Base-by-base conservation (phyloP, 208 protist genomes). In the Acanthamoeba triangularis region DNA sequence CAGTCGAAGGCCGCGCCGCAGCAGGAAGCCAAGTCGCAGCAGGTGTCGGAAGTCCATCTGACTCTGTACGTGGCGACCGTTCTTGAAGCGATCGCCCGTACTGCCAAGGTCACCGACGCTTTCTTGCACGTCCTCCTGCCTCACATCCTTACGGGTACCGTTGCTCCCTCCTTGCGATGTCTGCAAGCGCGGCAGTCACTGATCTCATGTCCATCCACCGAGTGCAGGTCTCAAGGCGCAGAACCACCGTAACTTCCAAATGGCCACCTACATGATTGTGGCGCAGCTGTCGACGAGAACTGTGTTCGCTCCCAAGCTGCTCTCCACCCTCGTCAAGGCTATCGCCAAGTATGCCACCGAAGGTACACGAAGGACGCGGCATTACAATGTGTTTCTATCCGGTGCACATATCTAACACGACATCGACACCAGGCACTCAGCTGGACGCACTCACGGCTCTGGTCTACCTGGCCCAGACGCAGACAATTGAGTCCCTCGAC, bases 191-290 rank as follows among this genome's bases (percentile, higher is more conserved):
- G 11, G 0, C 56, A 41, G 49, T 28, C 6, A 35, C 41, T 95
- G 59, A 25, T 85, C 35, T 18, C n/a, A 41, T 41, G 14, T 76
- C 35, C 33, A 41, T 44, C 30, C 35, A 20, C 10, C 23, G 10
- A 8, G 7, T 76, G 14, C 37, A 41, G 74, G 84, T 23, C 49
- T 90, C 8, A 65, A 90, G n/a, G 84, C 74, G 23, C 88, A 93
- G 47, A 93, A 78, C 33, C 41, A 93, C 16, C 59, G 65, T 8
- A 93, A 93, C 88, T 78, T 63, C 44, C 37, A 78, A 4, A 35
- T 72, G 20, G 94, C 90, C 14, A 94, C 72, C 13, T 96, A 88
- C 59, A 97, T 97, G 94, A 87, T 97, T 49, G 56, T 95, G 13
- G 91, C 90, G 16, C 94, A 96, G 67, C 92, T 97, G 35, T 52